These are phyloP conservation scores for Malassezia globosa DNA, from an alignment of 1,284 basidiomycete species.

Conservation along the genomic window DNA sequence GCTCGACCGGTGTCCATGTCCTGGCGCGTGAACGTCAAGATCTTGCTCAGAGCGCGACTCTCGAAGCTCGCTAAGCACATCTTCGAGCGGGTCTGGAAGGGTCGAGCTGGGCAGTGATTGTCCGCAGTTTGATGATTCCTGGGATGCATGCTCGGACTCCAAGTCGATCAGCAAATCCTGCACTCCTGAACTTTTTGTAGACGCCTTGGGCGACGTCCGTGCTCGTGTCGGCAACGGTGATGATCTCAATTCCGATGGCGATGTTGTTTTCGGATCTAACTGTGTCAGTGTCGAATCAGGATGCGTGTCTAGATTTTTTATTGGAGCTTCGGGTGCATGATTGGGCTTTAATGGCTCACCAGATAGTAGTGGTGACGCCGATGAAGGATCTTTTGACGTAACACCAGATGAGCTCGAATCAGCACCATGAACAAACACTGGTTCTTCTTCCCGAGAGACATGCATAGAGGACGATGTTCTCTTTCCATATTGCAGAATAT, in stretches of 20 bases:
- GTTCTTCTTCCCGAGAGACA: too few relatives aligned
- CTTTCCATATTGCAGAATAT: slow-evolving; percentile 14
- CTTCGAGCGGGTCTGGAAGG: not conserved
- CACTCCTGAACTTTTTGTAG: not conserved
- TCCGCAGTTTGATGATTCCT: not conserved
- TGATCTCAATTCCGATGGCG: not conserved
- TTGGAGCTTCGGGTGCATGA: too few relatives aligned
- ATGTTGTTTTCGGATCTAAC: not conserved
- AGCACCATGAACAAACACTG: too few relatives aligned
- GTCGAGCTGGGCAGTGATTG: not conserved
- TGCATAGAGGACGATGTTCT: too few relatives aligned
- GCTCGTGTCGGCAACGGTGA: not conserved
- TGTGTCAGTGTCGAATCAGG: not conserved
- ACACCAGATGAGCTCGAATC: too few relatives aligned
- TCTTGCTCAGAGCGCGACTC: not conserved
- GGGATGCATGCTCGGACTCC: not conserved
- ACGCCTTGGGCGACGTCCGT: not conserved
- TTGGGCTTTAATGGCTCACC: too few relatives aligned
- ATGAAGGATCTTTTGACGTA: too few relatives aligned
- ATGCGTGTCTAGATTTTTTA: too few relatives aligned
- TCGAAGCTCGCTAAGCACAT: not conserved
- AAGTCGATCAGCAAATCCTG: not conserved
- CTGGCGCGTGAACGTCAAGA: too few relatives aligned
- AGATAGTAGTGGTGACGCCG: too few relatives aligned
- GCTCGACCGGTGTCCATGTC: too few relatives aligned